Evolutionary conservation across 1,139 yeast species (phyloP).

Genomic region (Pichia sp.): DNA sequence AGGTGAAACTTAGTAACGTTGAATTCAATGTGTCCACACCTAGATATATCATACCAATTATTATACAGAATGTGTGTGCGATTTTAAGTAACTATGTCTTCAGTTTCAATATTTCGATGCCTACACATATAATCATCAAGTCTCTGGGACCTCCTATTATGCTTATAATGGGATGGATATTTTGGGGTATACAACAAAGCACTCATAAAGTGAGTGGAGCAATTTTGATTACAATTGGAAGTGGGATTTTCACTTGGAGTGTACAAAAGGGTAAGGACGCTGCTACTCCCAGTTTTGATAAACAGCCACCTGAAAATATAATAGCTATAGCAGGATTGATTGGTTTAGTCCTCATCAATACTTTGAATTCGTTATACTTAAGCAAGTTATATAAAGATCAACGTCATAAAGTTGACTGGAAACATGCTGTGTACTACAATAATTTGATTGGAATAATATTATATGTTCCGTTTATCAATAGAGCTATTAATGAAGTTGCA

Average conservation of each 20-base stretch:
- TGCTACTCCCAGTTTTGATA: too few species aligned
- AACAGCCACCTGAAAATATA: not conserved
- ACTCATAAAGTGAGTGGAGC: slow-evolving; percentile 43
- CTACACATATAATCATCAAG: slow-evolving; percentile 60
- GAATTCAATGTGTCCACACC: not conserved
- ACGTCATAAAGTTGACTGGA: slow-evolving; percentile 41
- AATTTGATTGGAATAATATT: slow-evolving; percentile 55
- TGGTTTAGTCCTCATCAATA: slow-evolving; percentile 16
- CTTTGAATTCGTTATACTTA: slow-evolving; percentile 45
- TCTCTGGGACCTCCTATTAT: slow-evolving; percentile 61
- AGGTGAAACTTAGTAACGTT: not conserved
- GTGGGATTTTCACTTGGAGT: slow-evolving; percentile 40
- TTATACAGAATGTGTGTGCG: slow-evolving; percentile 8
- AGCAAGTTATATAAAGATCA: slow-evolving; percentile 38
- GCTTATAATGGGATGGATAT: slow-evolving; percentile 47
- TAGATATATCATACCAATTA: slow-evolving; percentile 8
- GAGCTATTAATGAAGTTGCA: slow-evolving; percentile 12
- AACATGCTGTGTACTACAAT: slow-evolving; percentile 54
- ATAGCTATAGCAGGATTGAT: slow-evolving; percentile 10
- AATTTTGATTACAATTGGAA: slow-evolving; percentile 47
- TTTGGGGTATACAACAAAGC: slow-evolving; percentile 42
- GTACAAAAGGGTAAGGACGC: not conserved
- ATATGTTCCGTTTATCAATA: slow-evolving; percentile 33
- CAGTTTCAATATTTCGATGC: slow-evolving; percentile 52
- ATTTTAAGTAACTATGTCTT: slow-evolving; percentile 52